Conservation (phyloP, 1,139 yeast genomes). For the Lodderomyces pseudojiufengensis region DNA sequence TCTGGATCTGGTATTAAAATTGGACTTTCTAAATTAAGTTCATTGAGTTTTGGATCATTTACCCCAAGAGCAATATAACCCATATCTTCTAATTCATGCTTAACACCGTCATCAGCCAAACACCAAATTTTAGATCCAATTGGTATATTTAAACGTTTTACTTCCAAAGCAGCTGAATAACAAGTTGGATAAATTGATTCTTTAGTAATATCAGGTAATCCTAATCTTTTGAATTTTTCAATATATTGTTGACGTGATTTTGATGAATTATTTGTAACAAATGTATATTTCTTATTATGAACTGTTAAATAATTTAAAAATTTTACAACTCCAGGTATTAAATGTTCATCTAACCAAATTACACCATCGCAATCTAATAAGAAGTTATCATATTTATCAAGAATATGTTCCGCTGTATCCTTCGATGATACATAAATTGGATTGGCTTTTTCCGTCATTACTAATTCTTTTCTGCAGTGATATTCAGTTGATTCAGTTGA, state of each 20-base stretch:
- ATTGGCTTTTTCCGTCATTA: conserved; percentile 12
- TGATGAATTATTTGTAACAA: conserved; percentile 41
- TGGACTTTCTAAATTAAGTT: conserved; percentile 8
- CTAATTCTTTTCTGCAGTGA: no score
- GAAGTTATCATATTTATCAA: conserved; percentile 71
- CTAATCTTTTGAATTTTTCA: conserved; percentile 30
- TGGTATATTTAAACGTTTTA: conserved; percentile 24
- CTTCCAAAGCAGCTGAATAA: conserved; percentile 31
- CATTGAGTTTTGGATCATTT: conserved; percentile 42
- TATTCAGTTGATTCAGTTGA: no score
- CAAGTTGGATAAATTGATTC: conserved; percentile 36
- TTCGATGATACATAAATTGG: conserved; percentile 31
- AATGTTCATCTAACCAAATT: conserved; percentile 76
- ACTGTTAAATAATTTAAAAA: conserved; percentile 55
- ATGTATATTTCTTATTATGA: conserved; percentile 29
- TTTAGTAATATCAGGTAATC: conserved; percentile 25
- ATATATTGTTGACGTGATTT: conserved; percentile 33
- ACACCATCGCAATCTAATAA: conserved; percentile 95
- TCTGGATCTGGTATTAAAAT: conserved; percentile 42
- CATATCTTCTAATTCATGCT: conserved; percentile 61
- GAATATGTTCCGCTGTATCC: conserved; percentile 47
- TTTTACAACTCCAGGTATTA: conserved; percentile 62
- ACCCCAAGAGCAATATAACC: conserved; percentile 80
- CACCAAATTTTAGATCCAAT: conserved; percentile 66
- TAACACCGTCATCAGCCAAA: conserved; percentile 80